Conservation (phyloP, 164 flowering plant genomes). For the grape (Vitis vinifera) region ASM3070453v1 NC_081808.1:16875501-16876000, state of each 20-base stretch:
- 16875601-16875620: constrained; percentile 83
- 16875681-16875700: background rate
- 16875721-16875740: background rate
- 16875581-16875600: constrained; percentile 57
- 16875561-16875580: constrained; percentile 43
- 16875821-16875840: background rate
- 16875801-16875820: background rate
- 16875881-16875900: background rate
- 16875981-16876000: too few relatives aligned
- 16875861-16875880: background rate
- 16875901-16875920: too few relatives aligned
- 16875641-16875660: constrained; percentile 69
- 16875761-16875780: background rate
- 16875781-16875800: background rate
- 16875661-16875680: background rate
- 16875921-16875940: too few relatives aligned
- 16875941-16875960: too few relatives aligned
- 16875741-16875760: background rate
- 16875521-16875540: constrained; percentile 41
- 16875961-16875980: too few relatives aligned
- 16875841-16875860: background rate
- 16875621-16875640: constrained; percentile 74
- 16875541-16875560: constrained; percentile 34
- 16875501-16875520: constrained; percentile 10
- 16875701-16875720: background rate